Base-by-base conservation (phyloP, 129 eudicot genomes). In the Artemisia annua region DNA sequence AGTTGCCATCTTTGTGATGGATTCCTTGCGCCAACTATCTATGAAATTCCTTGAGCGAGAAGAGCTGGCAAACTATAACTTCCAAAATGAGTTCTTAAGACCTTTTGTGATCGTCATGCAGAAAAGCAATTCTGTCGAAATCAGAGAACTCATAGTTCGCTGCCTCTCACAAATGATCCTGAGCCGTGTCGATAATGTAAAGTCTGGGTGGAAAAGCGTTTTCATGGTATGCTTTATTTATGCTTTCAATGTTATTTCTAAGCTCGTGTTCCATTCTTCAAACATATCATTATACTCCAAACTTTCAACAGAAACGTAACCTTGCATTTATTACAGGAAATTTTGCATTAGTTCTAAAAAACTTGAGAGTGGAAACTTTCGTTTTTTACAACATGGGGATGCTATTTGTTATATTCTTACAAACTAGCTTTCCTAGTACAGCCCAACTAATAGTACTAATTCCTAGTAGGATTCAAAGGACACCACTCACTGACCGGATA, bases 131-230 rank as follows among this genome's bases (percentile, higher is more conserved):
- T 95, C 96, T 66, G 88, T 85, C 44, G 99, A 95, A 84, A 95
- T 95, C 78, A 83, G 94, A 77, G 99, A 95, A 81, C 83, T 95
- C 49, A 95, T 90, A 49, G 99, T 95, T 78, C 99, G 99, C 10
- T 95, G 99, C 69, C 84, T 95, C 57, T 95, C 99, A 7, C 99
- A 95, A 76, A 95, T 95, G 99, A 96, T 95, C 81, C 93, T 95
- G 30, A 95, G 94, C 67, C 89, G 99, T 63, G 97, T 95, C 13
- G 77, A 77, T 67, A 95, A 95, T 80, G 87, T 95, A 22, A 95
- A 95, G 82, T 95, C 97, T 68, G 99, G 99, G 22, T 95, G 99
- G 99, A 95, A 95, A 81, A 90, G 97, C 58, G 99, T 95, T 35
- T 95, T 90, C 79, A 79, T 80, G 99, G 99, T 95, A 88, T 74